These are phyloP conservation scores for Gynandropsis gynandra DNA, from an alignment of 345 rosid species.

Conservation along the genomic window DNA sequence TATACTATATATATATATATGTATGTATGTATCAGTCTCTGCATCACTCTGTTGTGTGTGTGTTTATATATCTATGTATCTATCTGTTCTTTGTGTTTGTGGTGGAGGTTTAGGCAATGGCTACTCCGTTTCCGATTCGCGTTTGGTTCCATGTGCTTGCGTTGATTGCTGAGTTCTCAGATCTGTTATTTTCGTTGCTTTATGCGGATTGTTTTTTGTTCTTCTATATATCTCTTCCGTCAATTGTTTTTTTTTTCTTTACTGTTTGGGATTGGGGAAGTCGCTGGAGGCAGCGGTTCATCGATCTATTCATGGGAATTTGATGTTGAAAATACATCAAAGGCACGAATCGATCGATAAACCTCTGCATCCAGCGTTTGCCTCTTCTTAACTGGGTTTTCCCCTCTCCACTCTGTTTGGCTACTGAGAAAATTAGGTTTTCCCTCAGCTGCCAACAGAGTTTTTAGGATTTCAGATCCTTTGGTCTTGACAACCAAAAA, in stretches of 20 bases:
- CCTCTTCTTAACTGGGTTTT: too few relatives aligned
- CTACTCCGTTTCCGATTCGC: background rate
- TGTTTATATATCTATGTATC: background rate
- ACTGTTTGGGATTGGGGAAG: constrained; percentile 19
- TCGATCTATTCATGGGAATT: constrained; percentile 82
- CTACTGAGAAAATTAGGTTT: too few relatives aligned
- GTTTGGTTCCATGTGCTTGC: constrained; percentile 1
- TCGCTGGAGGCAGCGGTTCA: constrained; percentile 99
- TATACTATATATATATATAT: too few relatives aligned
- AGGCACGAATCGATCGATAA: constrained; percentile 95
- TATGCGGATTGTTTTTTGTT: background rate
- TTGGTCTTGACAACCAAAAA: too few relatives aligned
- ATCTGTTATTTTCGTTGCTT: constrained; percentile 23
- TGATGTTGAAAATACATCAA: constrained; percentile 22
- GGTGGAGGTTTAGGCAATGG: background rate
- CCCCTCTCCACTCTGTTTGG: too few relatives aligned
- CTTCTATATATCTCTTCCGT: background rate
- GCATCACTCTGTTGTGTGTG: background rate
- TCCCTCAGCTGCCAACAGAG: too few relatives aligned
- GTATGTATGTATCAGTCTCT: background rate
- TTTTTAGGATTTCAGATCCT: too few relatives aligned
- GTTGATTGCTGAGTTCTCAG: constrained; percentile 9
- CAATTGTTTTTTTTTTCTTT: background rate
- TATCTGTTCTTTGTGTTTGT: background rate
- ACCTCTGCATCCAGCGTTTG: constrained; percentile 99